Evolutionary conservation across 108 stramenopile genomes (phyloP).

Genomic region (Aurantiochytrium sp.): DNA sequence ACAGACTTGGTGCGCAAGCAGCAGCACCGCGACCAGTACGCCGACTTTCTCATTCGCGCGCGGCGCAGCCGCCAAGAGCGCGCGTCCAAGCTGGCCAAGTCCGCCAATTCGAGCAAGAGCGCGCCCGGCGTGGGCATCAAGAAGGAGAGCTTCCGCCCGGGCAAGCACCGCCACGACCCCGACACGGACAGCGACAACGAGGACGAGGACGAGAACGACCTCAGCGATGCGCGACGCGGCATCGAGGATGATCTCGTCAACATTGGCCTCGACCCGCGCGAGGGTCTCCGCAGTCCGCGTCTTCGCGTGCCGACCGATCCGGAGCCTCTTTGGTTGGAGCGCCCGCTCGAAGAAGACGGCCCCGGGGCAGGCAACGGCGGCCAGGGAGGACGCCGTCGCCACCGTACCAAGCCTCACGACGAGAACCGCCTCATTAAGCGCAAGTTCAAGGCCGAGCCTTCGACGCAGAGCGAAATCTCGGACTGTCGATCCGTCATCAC

Average conservation of each 20-base stretch:
- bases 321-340: constrained; percentile 15
- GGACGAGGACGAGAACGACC: neutral
- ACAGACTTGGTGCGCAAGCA: constrained; percentile 16
- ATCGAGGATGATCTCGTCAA: neutral
- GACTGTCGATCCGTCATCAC: constrained; percentile 50
- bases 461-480: constrained; percentile 56
- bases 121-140: too few relatives aligned
- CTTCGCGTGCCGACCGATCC: neutral
- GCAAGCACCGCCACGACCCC: neutral
- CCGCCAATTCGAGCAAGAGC: neutral
- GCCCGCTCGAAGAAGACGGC: neutral
- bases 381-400: neutral
- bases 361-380: neutral
- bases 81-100: neutral
- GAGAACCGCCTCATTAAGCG: constrained; percentile 52
- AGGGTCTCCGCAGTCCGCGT: constrained; percentile 12
- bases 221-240: neutral
- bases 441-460: constrained; percentile 53
- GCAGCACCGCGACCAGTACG: constrained; percentile 33
- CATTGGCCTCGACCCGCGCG: neutral
- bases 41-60: constrained; percentile 28
- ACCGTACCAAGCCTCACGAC: constrained; percentile 28
- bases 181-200: neutral
- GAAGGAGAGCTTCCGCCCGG: neutral
- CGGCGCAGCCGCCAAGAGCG: neutral